phyloP scores from a whole-genome alignment of 192 early-diverging fungal genomes.

The Backusella morwellensis region DNA sequence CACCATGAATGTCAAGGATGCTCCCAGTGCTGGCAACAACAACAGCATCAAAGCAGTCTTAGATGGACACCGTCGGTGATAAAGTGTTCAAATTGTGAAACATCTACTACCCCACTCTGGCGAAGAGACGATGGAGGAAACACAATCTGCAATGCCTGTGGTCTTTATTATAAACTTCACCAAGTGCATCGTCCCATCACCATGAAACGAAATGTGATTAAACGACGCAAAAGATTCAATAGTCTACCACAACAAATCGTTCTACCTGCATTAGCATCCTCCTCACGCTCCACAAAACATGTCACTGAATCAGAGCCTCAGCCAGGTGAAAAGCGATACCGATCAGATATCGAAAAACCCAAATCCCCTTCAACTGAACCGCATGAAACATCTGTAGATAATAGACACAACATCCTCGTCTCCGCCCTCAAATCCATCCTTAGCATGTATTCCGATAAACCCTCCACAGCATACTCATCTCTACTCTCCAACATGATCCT shows the following conservation, averaged over 20 bases:
- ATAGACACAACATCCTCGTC: background rate
- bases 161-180: constrained; percentile 88
- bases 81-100: constrained; percentile 84
- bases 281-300: background rate
- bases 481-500: constrained; percentile 5
- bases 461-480: background rate
- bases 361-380: background rate
- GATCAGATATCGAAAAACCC: background rate
- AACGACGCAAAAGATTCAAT: constrained; percentile 60
- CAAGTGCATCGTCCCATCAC: constrained; percentile 74
- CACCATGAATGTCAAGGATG: constrained; percentile 10
- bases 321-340: background rate
- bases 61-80: constrained; percentile 33
- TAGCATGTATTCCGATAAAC: background rate
- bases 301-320: background rate
- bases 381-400: background rate
- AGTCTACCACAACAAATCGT: background rate
- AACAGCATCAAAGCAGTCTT: background rate
- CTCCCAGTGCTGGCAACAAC: background rate
- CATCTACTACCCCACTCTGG: constrained; percentile 80
- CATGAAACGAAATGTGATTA: constrained; percentile 76
- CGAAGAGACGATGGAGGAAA: constrained; percentile 69
- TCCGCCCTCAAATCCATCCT: background rate
- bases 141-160: constrained; percentile 85
- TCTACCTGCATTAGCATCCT: background rate